phyloP scores from a whole-genome alignment of 805 yeast species.

The Zygosaccharomyces lentus region DNA sequence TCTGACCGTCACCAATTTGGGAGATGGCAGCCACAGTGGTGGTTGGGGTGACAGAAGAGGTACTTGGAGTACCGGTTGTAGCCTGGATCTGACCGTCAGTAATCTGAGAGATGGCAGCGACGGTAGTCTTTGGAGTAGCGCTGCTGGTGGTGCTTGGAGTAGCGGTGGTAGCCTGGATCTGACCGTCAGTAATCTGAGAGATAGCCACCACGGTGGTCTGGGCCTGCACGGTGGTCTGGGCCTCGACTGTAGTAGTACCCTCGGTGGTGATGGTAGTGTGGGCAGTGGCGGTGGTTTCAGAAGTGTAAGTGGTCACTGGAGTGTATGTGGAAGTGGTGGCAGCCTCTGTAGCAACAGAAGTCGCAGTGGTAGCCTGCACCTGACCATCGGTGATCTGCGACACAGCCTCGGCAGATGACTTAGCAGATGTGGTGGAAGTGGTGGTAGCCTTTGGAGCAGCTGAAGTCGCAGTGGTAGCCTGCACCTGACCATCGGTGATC shows the following conservation, averaged over 20 bases:
- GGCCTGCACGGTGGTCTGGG: constrained; percentile 23
- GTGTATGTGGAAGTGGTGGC: constrained; percentile 13
- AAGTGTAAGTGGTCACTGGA: constrained; percentile 30
- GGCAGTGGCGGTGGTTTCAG: constrained; percentile 29
- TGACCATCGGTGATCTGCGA: constrained; percentile 18
- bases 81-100: constrained; percentile 29
- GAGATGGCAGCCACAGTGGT: constrained; percentile 42
- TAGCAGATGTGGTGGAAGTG: constrained; percentile 34
- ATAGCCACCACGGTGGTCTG: constrained; percentile 32
- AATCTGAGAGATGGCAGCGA: constrained; percentile 33
- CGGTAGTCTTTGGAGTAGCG: constrained; percentile 32
- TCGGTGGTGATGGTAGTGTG: constrained; percentile 30
- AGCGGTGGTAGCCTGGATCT: constrained; percentile 31
- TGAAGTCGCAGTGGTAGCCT: constrained; percentile 23
- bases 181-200: constrained; percentile 37
- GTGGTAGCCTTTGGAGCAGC: constrained; percentile 41
- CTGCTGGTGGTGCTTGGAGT: constrained; percentile 36
- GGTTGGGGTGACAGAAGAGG: constrained; percentile 28
- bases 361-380: constrained; percentile 14
- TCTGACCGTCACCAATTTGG: constrained; percentile 28
- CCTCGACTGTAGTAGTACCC: constrained; percentile 29
- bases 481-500: constrained; percentile 42
- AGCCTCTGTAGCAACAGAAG: constrained; percentile 13
- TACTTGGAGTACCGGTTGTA: constrained; percentile 16
- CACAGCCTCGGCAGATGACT: constrained; percentile 5